A percentile compares a stretch with the other conserved stretches of the same genome.
Conservation (phyloP, 805 yeast genomes). For the Candida ovalis region DNA sequence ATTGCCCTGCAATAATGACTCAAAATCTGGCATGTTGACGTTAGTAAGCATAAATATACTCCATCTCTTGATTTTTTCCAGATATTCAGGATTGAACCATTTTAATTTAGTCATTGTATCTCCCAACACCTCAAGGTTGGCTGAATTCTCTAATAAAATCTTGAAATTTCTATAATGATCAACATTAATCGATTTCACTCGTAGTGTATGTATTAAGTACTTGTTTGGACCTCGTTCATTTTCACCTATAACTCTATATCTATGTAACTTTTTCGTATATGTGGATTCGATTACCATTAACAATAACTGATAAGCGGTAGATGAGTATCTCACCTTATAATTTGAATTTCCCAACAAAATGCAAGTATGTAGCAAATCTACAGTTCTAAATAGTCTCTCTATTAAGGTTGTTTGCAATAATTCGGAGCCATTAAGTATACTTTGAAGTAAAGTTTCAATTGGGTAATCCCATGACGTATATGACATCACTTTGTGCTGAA, state of each 20-base stretch:
- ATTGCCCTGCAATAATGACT: neutral
- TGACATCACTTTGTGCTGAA: slow-evolving; percentile 1
- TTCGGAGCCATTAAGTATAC: neutral
- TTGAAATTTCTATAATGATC: neutral
- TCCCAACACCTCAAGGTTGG: neutral
- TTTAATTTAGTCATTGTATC: slow-evolving; percentile 2
- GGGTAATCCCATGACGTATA: neutral
- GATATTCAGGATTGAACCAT: slow-evolving; percentile 2
- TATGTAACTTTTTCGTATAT: neutral
- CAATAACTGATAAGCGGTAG: neutral
- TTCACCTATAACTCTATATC: neutral
- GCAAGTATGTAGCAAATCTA: neutral
- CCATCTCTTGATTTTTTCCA: neutral
- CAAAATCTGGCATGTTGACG: neutral
- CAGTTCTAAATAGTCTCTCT: neutral
- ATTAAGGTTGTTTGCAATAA: neutral
- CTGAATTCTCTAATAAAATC: neutral
- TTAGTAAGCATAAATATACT: neutral
- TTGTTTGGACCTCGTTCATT: neutral
- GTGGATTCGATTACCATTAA: neutral
- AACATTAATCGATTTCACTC: neutral
- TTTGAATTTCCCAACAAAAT: neutral
- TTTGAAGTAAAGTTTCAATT: neutral
- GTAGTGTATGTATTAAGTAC: neutral
- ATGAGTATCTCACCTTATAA: neutral